A percentile compares a stretch with the other conserved stretches of the same genome.
phyloP scores from a whole-genome alignment of 169 alveolate genomes.

The Cryptosporidium viatorum region DNA sequence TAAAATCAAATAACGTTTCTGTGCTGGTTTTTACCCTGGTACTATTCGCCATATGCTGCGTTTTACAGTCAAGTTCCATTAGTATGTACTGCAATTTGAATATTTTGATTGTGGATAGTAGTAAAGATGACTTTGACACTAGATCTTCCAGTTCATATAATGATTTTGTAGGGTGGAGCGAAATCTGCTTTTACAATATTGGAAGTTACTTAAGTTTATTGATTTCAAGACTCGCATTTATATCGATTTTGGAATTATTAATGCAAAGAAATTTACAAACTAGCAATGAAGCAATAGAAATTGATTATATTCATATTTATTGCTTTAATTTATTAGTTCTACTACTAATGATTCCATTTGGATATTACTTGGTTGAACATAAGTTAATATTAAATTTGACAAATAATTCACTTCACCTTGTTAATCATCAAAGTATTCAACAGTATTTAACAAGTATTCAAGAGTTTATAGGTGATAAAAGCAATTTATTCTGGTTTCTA shows the following conservation, averaged over 20 bases:
- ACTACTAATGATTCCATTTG: constrained; percentile 14
- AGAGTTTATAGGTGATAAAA: neutral
- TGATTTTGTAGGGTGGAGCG: constrained; percentile 29
- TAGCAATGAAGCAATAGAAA: neutral
- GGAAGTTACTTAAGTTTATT: constrained; percentile 17
- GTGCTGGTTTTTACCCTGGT: neutral
- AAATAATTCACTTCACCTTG: neutral
- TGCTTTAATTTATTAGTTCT: constrained; percentile 16
- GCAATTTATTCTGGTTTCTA: constrained; percentile 18
- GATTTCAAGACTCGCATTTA: constrained; percentile 8
- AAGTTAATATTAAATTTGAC: neutral
- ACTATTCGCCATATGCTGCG: constrained; percentile 4
- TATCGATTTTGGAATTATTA: constrained; percentile 1
- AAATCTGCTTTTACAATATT: constrained; percentile 36
- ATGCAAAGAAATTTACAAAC: neutral
- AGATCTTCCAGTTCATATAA: neutral
- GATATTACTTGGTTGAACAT: constrained; percentile 4
- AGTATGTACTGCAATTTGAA: constrained; percentile 16
- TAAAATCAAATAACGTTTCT: neutral
- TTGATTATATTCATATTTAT: neutral
- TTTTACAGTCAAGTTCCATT: constrained; percentile 44
- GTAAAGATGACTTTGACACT: neutral
- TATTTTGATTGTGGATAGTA: constrained; percentile 1
- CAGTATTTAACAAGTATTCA: neutral
- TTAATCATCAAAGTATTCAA: neutral